Base-by-base conservation (phyloP, 345 rosid species). In the Salix dunnii region DNA sequence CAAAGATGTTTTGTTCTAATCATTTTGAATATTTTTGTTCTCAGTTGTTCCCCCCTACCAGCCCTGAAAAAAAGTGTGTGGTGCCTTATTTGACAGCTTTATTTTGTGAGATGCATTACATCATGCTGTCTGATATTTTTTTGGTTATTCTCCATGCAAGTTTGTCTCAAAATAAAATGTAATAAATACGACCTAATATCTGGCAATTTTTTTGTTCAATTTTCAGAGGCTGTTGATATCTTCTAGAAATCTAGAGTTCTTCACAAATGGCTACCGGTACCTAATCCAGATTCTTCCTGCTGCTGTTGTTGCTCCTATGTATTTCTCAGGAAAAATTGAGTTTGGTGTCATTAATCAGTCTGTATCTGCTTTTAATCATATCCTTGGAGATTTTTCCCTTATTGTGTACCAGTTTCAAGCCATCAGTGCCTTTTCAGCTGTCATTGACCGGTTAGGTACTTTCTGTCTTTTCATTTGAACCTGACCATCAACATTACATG, bases 341-440 rank as follows among this genome's bases (percentile, higher is more conserved):
- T 95, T 95, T 86, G 99, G 99, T 81, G 97, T 95, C 80, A 92
- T 95, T 76, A 95, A 90, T 85, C 99, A 95, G 81, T 92, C 99
- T 28, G 97, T 91, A 66, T 95, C 99, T 60, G 99, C 99, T 60
- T 95, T 95, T 80, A 95, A 93, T 81, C 99, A 95, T 80, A 92
- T 95, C 65, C 91, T 95, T 53, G 97, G 97, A 78, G 99, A 95
- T 77, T 88, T 95, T 85, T 95, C 96, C 36, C 93, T 95, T 73
- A 86, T 95, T 55, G 97, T 95, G 60, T 95, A 84, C 85, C 99
- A 92, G 86, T 95, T 95, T 87, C 99, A 95, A 84, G 86, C 97
- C 72, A 91, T 95, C 82, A 92, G 93, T 87, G 93, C 99, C 20
- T 95, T 95, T 85, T 95, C 99, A 75, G 99, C 99, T 48, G 96